These are phyloP conservation scores for Ganoderma lingzhi DNA, from an alignment of 1,284 basidiomycete species.

Conservation along the genomic window DNA sequence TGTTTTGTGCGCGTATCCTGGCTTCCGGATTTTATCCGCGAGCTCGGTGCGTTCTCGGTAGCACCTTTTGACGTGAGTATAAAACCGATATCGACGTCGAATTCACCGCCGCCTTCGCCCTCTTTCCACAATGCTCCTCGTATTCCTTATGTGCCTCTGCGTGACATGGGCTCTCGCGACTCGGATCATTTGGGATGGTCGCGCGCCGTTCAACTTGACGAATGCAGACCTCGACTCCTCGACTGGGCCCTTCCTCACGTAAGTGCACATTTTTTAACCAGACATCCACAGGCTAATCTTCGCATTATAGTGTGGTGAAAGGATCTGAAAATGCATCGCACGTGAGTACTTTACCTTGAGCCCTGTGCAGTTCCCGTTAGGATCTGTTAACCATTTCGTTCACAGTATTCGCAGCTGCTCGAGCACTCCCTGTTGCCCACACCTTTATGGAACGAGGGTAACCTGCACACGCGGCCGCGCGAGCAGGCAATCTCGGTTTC, in stretches of 20 bases:
- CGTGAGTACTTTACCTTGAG: slow-evolving; percentile 41
- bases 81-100: neutral
- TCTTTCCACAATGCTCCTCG: neutral
- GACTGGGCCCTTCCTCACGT: slow-evolving; percentile 63
- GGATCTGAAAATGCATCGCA: slow-evolving; percentile 56
- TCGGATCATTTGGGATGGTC: slow-evolving; percentile 60
- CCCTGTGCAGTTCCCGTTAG: neutral
- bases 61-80: neutral
- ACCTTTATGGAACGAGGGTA: slow-evolving; percentile 54
- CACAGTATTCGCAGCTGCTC: slow-evolving; percentile 57
- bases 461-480: slow-evolving; percentile 32
- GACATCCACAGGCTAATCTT: neutral
- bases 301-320: slow-evolving; percentile 57
- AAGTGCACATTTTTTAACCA: slow-evolving; percentile 28
- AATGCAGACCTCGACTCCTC: slow-evolving; percentile 52
- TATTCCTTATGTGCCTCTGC: neutral
- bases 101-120: neutral
- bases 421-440: slow-evolving; percentile 51
- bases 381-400: neutral
- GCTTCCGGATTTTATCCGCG: slow-evolving; percentile 12
- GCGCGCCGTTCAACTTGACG: slow-evolving; percentile 55
- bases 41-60: slow-evolving; percentile 11
- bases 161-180: slow-evolving; percentile 36
- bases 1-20: neutral
- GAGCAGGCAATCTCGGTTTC: slow-evolving; percentile 60